phyloP scores from a whole-genome alignment of 768 basidiomycete species.

The Amanita inopinata region DNA sequence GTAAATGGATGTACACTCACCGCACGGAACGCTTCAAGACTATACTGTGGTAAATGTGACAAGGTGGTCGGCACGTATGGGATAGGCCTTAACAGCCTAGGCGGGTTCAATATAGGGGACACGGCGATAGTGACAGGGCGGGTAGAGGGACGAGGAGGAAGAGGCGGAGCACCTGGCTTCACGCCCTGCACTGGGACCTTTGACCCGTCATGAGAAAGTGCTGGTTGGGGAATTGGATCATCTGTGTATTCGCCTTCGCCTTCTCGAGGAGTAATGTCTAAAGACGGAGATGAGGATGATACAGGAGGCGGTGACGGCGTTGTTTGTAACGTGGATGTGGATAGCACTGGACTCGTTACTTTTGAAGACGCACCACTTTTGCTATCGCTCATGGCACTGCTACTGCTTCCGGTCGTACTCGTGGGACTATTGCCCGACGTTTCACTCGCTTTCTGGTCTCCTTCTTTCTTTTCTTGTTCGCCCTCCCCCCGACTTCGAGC shows the following conservation, averaged over 20 bases:
- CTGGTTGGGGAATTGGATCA: too few species aligned
- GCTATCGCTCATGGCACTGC: slow-evolving; percentile 15
- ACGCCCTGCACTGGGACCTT: slow-evolving; percentile 9
- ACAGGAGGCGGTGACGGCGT: slow-evolving; percentile 65
- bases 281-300: slow-evolving; percentile 6
- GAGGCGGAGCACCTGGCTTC: slow-evolving; percentile 3
- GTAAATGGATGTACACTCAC: slow-evolving; percentile 27
- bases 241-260: slow-evolving; percentile 19
- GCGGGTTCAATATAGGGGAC: slow-evolving; percentile 53
- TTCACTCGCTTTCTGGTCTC: slow-evolving; percentile 22
- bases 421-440: slow-evolving; percentile 37
- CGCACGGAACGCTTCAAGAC: slow-evolving; percentile 43
- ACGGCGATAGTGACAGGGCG: slow-evolving; percentile 29
- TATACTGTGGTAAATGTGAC: slow-evolving; percentile 45
- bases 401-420: slow-evolving; percentile 33
- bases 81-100: slow-evolving; percentile 52
- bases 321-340: slow-evolving; percentile 67
- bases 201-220: slow-evolving; percentile 6
- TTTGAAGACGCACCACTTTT: slow-evolving; percentile 36
- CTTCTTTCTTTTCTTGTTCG: slow-evolving; percentile 19
- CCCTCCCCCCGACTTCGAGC: slow-evolving; percentile 16
- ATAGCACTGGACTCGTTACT: slow-evolving; percentile 62
- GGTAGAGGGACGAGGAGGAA: slow-evolving; percentile 3
- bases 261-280: slow-evolving; percentile 17
- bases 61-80: slow-evolving; percentile 57